phyloP scores from a whole-genome alignment of 441 rosid species.

The Biscutella laevigata region DNA sequence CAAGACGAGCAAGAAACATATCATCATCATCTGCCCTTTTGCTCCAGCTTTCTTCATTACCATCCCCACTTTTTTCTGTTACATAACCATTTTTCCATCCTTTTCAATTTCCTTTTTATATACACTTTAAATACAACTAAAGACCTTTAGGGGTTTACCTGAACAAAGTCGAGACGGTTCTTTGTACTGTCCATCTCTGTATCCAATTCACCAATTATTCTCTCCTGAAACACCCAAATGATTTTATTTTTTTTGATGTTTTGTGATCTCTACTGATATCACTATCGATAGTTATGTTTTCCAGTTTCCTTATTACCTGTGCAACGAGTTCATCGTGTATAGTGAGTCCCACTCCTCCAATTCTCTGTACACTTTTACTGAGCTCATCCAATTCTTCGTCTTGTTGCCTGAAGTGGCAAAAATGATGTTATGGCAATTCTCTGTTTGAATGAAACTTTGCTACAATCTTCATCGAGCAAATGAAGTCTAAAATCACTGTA shows the following conservation, averaged over 20 bases:
- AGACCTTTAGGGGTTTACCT: slow-evolving; percentile 37
- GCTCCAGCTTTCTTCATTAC: slow-evolving; percentile 97
- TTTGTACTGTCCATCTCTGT: slow-evolving; percentile 89
- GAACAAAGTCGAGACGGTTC: slow-evolving; percentile 94
- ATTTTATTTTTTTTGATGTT: too few species aligned
- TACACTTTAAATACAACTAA: neutral
- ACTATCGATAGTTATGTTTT: too few species aligned
- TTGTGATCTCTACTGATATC: slow-evolving; percentile 16
- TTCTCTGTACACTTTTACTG: slow-evolving; percentile 82
- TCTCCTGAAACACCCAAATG: slow-evolving; percentile 50
- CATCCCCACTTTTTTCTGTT: slow-evolving; percentile 94
- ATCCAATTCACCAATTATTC: slow-evolving; percentile 68
- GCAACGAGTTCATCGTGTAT: slow-evolving; percentile 90
- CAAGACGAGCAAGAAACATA: slow-evolving; percentile 61
- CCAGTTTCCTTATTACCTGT: slow-evolving; percentile 61
- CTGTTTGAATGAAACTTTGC: neutral
- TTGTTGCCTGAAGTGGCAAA: slow-evolving; percentile 58
- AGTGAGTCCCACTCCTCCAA: slow-evolving; percentile 94
- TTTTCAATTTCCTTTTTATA: neutral
- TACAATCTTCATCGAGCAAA: neutral
- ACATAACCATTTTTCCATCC: neutral
- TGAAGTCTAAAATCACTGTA: neutral
- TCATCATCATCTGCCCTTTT: slow-evolving; percentile 95
- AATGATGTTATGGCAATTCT: slow-evolving; percentile 9
- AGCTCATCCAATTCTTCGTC: slow-evolving; percentile 97